Evolutionary conservation across 805 yeast genomes (phyloP), one percentile per base, ranked within the genome.

Genomic region (Myxozyma sirexii): DNA sequence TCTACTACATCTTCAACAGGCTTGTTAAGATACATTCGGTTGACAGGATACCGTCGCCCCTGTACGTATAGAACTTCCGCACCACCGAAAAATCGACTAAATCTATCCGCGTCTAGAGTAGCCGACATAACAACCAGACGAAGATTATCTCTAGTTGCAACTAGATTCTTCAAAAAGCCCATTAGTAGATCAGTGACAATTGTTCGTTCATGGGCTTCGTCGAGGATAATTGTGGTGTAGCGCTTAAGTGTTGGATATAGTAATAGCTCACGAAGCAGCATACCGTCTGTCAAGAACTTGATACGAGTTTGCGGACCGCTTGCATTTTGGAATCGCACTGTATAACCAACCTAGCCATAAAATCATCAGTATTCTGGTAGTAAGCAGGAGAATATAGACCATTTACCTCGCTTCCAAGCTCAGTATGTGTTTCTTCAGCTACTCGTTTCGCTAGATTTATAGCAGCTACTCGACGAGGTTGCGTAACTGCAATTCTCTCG

Each of bases 151-250:
- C 80, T 78, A 0, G 68, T 55, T 4, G 13, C 29, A 10, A 87
- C 68, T 39, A 94, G 75, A 42, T 84, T 82, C 70, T 91, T 92
- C 64, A 94, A 77, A 69, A 94, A 88, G 2, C 98, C 99, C 77
- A 94, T 79, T 19, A 94, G 78, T 67, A 94, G 76, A 76, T 94
- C 99, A 0, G 98, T 91, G 50, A 92, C 75, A 1, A 94, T 87
- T 0, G 98, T 93, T 71, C 99, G 82, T 76, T 94, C 99, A 77
- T 94, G 99, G 2, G 98, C 99, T 77, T 94, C 99, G 78, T 94
- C 99, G 51, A 94, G 85, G 46, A 94, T 79, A 8, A 94, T 80
- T 0, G 91, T 86, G 27, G 87, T 78, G 73, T 93, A 94, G 62
- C 82, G 82, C 1, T 79, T 73, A 38, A 94, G 75, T 10, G 74